Evolutionary conservation across 2,329 filamentous ascomycete species (phyloP).

Genomic region (Paramyrothecium sp.): DNA sequence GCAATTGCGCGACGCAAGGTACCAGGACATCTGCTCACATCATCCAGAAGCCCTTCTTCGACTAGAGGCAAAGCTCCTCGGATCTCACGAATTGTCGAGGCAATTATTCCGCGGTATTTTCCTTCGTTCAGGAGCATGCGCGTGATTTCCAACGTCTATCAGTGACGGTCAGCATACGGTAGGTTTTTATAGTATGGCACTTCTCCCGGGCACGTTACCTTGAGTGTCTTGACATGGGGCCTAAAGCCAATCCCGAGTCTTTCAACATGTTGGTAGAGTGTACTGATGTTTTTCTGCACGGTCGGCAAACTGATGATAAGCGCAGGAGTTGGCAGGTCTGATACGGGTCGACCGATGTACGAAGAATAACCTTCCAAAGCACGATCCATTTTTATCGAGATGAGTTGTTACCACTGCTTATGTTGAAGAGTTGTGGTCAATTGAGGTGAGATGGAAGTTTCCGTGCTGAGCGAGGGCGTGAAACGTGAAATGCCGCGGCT

Average conservation of each 20-base stretch:
- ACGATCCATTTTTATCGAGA: conserved; percentile 16
- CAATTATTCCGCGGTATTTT: conserved; percentile 34
- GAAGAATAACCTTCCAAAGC: conserved; percentile 25
- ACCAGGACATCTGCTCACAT: conserved; percentile 20
- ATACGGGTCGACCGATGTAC: conserved; percentile 31
- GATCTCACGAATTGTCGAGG: conserved; percentile 39
- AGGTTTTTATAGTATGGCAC: no score
- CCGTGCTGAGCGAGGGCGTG: no score
- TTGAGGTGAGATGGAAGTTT: no score
- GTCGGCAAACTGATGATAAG: conserved; percentile 35
- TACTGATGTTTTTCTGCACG: conserved; percentile 34
- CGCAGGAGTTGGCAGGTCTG: conserved; percentile 35
- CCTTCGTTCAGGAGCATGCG: conserved; percentile 38
- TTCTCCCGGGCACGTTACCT: conserved; percentile 19
- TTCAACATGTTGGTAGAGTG: conserved; percentile 35
- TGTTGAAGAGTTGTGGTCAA: no score
- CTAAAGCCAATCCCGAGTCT: conserved; percentile 34
- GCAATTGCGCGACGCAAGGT: not conserved
- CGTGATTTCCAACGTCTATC: conserved; percentile 33
- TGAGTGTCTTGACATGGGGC: conserved; percentile 44
- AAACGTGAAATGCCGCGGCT: no score
- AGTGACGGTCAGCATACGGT: not conserved
- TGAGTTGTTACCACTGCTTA: no score
- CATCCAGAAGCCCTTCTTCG: conserved; percentile 35
- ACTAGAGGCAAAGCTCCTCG: conserved; percentile 34